Conservation (phyloP, 2,329 filamentous ascomycete species). For the Aspergillus transmontanensis region DNA sequence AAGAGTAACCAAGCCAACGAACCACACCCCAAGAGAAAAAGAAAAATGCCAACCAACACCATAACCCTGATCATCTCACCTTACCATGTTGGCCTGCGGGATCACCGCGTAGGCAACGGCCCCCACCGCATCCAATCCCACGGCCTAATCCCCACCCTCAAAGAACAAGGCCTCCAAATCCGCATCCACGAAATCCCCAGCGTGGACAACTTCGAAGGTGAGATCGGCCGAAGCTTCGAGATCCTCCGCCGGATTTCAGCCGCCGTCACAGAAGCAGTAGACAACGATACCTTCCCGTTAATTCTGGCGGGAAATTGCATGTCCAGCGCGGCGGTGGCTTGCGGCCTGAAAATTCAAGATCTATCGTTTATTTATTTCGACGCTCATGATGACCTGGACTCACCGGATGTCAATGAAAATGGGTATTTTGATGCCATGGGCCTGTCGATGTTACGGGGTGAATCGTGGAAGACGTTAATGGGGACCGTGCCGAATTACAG, state of each 20-base stretch:
- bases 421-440: slow-evolving; percentile 44
- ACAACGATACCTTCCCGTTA: slow-evolving; percentile 38
- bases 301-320: slow-evolving; percentile 46
- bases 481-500: slow-evolving; percentile 34
- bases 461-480: slow-evolving; percentile 34
- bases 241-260: slow-evolving; percentile 41
- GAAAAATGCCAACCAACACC: slow-evolving; percentile 10
- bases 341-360: slow-evolving; percentile 32
- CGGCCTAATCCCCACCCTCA: slow-evolving; percentile 32
- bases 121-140: slow-evolving; percentile 35
- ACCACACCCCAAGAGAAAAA: not conserved
- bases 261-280: slow-evolving; percentile 31
- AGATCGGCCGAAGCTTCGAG: slow-evolving; percentile 45
- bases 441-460: slow-evolving; percentile 40
- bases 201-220: slow-evolving; percentile 43
- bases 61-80: slow-evolving; percentile 43
- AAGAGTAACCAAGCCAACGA: not conserved
- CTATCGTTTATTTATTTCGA: slow-evolving; percentile 47
- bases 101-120: slow-evolving; percentile 43
- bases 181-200: slow-evolving; percentile 28
- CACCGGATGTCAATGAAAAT: slow-evolving; percentile 36
- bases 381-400: slow-evolving; percentile 48
- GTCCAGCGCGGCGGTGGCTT: slow-evolving; percentile 39
- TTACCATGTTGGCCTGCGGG: slow-evolving; percentile 43
- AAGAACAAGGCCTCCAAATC: slow-evolving; percentile 26